A percentile compares a stretch with the other conserved stretches of the same genome.
phyloP scores from a whole-genome alignment of 2,329 filamentous ascomycete genomes.

The Gnomoniopsis sp. region DNA sequence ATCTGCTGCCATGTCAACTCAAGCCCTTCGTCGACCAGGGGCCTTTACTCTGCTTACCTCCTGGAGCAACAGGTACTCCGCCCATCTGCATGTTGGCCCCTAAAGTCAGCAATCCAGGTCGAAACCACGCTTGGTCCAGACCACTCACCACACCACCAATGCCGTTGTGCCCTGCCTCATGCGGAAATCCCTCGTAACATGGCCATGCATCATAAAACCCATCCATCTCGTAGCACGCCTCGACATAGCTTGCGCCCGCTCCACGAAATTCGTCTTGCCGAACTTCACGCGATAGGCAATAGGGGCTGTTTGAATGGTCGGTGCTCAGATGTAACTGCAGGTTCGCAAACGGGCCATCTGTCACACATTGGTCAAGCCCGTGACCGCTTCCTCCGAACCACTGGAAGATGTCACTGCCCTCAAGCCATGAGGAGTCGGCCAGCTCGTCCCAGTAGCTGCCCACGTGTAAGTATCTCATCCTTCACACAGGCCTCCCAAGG shows the following conservation, averaged over 20 bases:
- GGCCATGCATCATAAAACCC: constrained; percentile 21
- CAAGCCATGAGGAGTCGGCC: constrained; percentile 20
- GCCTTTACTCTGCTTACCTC: background rate
- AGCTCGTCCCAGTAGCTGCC: constrained; percentile 32
- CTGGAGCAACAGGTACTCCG: background rate
- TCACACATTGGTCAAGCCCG: constrained; percentile 25
- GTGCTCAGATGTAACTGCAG: constrained; percentile 24
- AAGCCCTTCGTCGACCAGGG: constrained; percentile 12
- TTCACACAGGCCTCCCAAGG: background rate
- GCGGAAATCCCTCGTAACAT: constrained; percentile 22
- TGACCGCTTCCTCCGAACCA: constrained; percentile 32
- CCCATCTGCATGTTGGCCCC: background rate
- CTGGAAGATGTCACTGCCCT: constrained; percentile 22
- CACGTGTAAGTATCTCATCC: background rate
- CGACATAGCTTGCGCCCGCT: background rate
- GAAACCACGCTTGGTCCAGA: background rate
- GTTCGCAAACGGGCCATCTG: constrained; percentile 32
- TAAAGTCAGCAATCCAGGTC: background rate
- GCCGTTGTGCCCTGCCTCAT: constrained; percentile 22
- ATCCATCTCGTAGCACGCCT: background rate
- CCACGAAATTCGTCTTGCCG: background rate
- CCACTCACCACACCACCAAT: constrained; percentile 19
- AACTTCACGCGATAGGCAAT: constrained; percentile 6
- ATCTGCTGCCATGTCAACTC: constrained; percentile 29
- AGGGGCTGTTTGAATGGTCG: background rate